Evolutionary conservation across 352 stramenopile genomes (phyloP), one percentile per base, ranked within the genome.

Genomic region (Phytophthora tubulina): DNA sequence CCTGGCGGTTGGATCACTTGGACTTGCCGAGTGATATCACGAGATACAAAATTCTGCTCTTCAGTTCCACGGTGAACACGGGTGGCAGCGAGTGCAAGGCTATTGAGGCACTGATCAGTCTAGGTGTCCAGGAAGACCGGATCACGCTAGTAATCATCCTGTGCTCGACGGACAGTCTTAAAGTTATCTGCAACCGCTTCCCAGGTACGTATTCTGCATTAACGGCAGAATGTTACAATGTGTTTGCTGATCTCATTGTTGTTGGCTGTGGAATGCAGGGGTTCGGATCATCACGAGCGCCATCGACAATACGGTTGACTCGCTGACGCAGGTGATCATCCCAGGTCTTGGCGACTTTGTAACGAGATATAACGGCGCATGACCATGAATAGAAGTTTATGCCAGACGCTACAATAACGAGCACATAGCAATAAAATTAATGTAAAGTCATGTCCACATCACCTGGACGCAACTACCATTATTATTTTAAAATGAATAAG

Each of bases 271-370:
- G 0, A 13, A 64, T 27, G 17, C 51, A 84, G 75, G 46, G 0
- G 70, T 81, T 6, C 70, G 61, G 33, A 71, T 80, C 17, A 57
- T 84, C 39, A 79, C 69, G n/a, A 50, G 73, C 5, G 69, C 67
- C 5, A 76, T 86, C 11, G 79, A 84, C 11, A 42, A 61, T 11
- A 72, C 78, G 27, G 49, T 68, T 15, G 64, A 80, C 30, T 36
- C 45, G 6, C 44, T 61, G 27, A 76, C 67, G 2, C 63, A 72
- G 11, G 73, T 46, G 17, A 83, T 76, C 14, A 58, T 75, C 52
- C 66, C 66, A 0, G 76, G 78, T 4, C 50, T 89, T 2, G 70
- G 78, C 6, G 74, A 86, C 63, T 89, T 89, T 39, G 45, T 82
- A 1, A 38, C 63, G 15, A 65, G 79, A 1, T 89, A 86, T 70